Base-by-base conservation (phyloP, 441 rosid species). In the Kokia cookei region DNA sequence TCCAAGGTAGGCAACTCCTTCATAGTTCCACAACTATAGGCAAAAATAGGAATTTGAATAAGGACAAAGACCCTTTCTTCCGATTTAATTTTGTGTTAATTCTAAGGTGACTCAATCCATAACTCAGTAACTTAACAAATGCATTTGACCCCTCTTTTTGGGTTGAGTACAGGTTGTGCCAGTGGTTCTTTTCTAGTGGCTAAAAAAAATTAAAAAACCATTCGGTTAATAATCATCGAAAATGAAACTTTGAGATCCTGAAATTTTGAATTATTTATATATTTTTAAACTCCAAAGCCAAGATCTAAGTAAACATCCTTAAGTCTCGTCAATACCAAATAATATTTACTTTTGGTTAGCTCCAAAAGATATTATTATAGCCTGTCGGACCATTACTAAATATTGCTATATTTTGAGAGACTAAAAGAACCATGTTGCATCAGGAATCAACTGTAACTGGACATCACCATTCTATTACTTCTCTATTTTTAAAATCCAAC, bases 401-500 rank as follows among this genome's bases (percentile, higher is more conserved):
- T 69, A 32, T 32, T 50, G 45, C 61, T 9, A 69, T 50, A 53
- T 53, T 51, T 43, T 26, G 15, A 50, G 14, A 17, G 27, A 69
- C 45, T 10, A 32, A 35, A 22, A 65, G 11, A 22, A 43, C 67
- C 53, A 12, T 43, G 50, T 43, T 24, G 35, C 69, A 65, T 22
- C 17, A 65, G 62, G 22, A 65, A 22, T 22, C 54, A 65, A 65
- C 69, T 26, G 19, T 64, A 42, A 42, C 35, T 6, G 55, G 37
- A 65, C 1, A 65, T 45, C 54, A 45, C 37, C 8, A 2, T 65
- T 47, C 19, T 48, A 65, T 65, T 24, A 65, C 55, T 66, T 47
- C 71, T 66, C 55, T 66, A 47, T 26, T 66, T 66, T 47, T 67
- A 67, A 67, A 8, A 67, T 26, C 58, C 54, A 65, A 35, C 32